Base-by-base conservation (phyloP, 306 rosid species). In the Rubus parviflorus region DNA sequence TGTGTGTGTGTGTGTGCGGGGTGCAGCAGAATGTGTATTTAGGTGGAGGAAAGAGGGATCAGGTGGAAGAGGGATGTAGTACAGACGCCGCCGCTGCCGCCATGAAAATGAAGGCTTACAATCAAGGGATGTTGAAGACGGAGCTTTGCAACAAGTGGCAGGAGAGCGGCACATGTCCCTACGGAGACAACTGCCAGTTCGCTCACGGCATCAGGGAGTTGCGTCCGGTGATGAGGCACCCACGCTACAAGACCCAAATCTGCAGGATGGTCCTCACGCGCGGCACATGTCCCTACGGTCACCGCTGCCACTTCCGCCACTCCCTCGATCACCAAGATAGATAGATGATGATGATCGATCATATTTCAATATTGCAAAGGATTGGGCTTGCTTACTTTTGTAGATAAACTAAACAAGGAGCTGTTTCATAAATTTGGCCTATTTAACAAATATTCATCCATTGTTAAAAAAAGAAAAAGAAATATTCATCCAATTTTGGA, bases 71-170 rank as follows among this genome's bases (percentile, higher is more conserved):
- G 25, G 25, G 35, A 30, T 30, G 35, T 30, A 30, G 35, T 30
- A 30, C 35, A 30, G 35, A 1, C 35, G 35, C 35, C 2, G 30
- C 30, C 30, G 30, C 30, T 25, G 30, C 30, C 30, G 35, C 35
- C 35, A 30, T 30, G 35, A 30, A 30, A 30, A 1, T 30, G 87
- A 83, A 81, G 68, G 93, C 88, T 72, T 95, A 88, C 86, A 92
- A 90, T 76, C 98, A 95, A 46, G 98, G 98, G 51, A 92, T 89
- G 97, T 56, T 84, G 70, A 95, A 95, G 87, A 95, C 98, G 43
- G 97, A 95, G 89, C 89, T 92, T 10, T 95, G 98, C 81, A 95
- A 95, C 85, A 95, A 95, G 77, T 95, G 98, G 98, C 92, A 88
- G 80, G 91, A 90, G 63, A 92, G 86, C 5, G 97, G 98, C 0